Evolutionary conservation across 1,284 basidiomycete species (phyloP).

Genomic region (Vanrija pseudolonga): DNA sequence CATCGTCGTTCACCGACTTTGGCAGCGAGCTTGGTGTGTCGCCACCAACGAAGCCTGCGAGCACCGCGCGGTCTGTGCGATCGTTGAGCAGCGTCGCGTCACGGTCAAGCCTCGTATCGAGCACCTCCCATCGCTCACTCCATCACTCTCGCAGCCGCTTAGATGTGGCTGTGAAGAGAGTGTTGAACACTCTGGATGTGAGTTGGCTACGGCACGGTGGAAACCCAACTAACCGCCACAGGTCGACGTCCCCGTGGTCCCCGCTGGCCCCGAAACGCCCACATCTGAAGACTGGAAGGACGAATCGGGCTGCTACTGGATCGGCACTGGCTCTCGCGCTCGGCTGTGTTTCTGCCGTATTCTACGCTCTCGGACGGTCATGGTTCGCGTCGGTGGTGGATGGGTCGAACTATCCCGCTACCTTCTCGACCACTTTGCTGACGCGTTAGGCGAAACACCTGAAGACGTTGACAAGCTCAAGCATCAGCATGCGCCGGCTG

Average conservation of each 20-base stretch:
- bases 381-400: constrained; percentile 93
- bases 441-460: constrained; percentile 56
- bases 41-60: too few relatives aligned
- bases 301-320: constrained; percentile 92
- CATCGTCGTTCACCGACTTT: too few relatives aligned
- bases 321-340: constrained; percentile 73
- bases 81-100: too few relatives aligned
- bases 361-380: constrained; percentile 83
- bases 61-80: too few relatives aligned
- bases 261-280: constrained; percentile 52
- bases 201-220: constrained; percentile 12
- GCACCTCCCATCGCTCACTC: too few relatives aligned
- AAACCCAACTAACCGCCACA: constrained; percentile 44
- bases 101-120: too few relatives aligned
- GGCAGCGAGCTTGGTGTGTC: too few relatives aligned
- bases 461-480: neutral
- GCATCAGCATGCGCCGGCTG: neutral
- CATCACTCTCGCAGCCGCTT: constrained; percentile 69
- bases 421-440: constrained; percentile 77
- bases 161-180: constrained; percentile 84
- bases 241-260: constrained; percentile 66
- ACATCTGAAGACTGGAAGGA: constrained; percentile 62
- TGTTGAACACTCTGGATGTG: constrained; percentile 82
- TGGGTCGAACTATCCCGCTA: constrained; percentile 89
- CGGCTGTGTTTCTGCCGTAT: constrained; percentile 86